Conservation (phyloP, 305 asterid species). For the Fraxinus sp. region DNA sequence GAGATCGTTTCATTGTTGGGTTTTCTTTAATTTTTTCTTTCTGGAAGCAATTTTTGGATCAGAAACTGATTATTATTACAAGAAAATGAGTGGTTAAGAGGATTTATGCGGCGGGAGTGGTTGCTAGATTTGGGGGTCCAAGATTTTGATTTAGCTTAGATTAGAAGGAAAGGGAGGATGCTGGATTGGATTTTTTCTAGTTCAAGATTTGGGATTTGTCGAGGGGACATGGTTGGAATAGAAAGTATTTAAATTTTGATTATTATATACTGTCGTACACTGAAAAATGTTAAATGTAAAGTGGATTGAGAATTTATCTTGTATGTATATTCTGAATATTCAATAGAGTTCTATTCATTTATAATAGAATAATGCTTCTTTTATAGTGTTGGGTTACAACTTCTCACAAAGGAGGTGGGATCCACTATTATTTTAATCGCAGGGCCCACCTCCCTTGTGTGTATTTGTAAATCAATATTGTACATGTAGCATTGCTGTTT, state of each 20-base stretch:
- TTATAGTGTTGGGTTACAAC: no score
- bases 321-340: neutral
- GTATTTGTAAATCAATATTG: no score
- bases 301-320: neutral
- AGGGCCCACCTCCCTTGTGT: no score
- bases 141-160: neutral
- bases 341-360: neutral
- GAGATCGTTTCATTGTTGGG: conserved; percentile 56
- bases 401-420: no score
- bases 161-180: neutral
- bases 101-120: neutral
- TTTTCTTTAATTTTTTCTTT: conserved; percentile 2
- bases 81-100: neutral
- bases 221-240: neutral
- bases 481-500: no score
- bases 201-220: neutral
- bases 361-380: no score
- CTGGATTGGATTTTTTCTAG: neutral
- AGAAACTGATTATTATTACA: neutral
- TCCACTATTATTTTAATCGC: no score
- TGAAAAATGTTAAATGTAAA: neutral
- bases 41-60: neutral
- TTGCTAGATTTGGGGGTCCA: neutral
- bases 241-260: neutral
- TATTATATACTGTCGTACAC: neutral